Conservation (phyloP, 2,329 filamentous ascomycete genomes). For the Ascochyta clinopodiicola region DNA sequence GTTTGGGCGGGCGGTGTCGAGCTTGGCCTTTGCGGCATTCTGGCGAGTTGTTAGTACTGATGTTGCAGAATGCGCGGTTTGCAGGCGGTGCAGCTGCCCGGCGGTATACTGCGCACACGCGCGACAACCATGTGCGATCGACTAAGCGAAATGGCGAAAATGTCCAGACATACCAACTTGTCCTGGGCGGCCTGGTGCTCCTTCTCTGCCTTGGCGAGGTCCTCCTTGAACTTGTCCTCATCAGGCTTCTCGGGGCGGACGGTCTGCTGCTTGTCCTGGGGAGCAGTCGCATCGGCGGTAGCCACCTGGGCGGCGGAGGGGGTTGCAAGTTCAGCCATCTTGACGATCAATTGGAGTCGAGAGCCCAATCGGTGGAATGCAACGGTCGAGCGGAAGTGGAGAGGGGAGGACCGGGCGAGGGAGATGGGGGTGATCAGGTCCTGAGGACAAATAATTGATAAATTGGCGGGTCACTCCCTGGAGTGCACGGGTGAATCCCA, state of each 20-base stretch:
- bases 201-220: slow-evolving; percentile 83
- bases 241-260: slow-evolving; percentile 84
- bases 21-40: slow-evolving; percentile 87
- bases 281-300: slow-evolving; percentile 39
- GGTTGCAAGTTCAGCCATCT: slow-evolving; percentile 49
- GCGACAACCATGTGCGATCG: slow-evolving; percentile 7
- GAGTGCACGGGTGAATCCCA: slow-evolving; percentile 15
- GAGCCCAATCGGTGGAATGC: slow-evolving; percentile 22
- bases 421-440: slow-evolving; percentile 16
- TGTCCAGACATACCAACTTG: slow-evolving; percentile 61
- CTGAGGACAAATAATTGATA: slow-evolving; percentile 24
- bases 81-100: slow-evolving; percentile 23
- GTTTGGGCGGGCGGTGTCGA: slow-evolving; percentile 81
- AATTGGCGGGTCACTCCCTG: slow-evolving; percentile 30
- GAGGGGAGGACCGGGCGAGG: slow-evolving; percentile 15
- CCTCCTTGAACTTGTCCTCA: slow-evolving; percentile 81
- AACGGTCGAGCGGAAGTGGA: slow-evolving; percentile 18
- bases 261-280: slow-evolving; percentile 47
- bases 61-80: neutral
- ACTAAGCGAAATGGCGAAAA: slow-evolving; percentile 9
- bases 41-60: slow-evolving; percentile 49
- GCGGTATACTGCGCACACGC: slow-evolving; percentile 5
- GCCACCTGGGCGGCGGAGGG: slow-evolving; percentile 45
- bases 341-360: slow-evolving; percentile 30
- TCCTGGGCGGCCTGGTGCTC: slow-evolving; percentile 80